phyloP scores from a whole-genome alignment of 2,329 filamentous ascomycete genomes.

The Fusarium acutatum region DNA sequence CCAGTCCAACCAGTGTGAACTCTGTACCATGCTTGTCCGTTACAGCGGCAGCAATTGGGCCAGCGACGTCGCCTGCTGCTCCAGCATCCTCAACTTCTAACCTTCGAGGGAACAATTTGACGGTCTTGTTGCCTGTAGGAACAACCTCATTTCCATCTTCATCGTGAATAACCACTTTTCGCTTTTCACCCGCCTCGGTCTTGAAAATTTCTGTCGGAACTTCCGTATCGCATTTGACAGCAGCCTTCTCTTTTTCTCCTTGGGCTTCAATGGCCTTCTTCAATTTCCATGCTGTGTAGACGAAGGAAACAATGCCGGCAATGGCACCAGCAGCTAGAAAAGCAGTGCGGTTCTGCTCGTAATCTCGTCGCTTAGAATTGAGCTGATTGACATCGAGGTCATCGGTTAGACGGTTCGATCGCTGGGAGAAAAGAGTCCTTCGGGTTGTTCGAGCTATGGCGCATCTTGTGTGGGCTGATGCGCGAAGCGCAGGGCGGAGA shows the following conservation, averaged over 20 bases:
- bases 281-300: slow-evolving; percentile 63
- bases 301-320: slow-evolving; percentile 59
- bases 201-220: slow-evolving; percentile 57
- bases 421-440: slow-evolving; percentile 44
- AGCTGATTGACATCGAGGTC: slow-evolving; percentile 61
- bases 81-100: slow-evolving; percentile 66
- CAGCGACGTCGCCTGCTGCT: slow-evolving; percentile 33
- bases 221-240: slow-evolving; percentile 53
- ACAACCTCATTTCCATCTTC: slow-evolving; percentile 78
- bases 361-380: slow-evolving; percentile 56
- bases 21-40: slow-evolving; percentile 62
- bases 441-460: slow-evolving; percentile 30
- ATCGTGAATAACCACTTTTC: slow-evolving; percentile 70
- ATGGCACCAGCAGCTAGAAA: slow-evolving; percentile 62
- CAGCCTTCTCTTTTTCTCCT: slow-evolving; percentile 48
- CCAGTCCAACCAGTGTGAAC: slow-evolving; percentile 88
- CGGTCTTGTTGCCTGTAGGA: slow-evolving; percentile 80
- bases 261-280: slow-evolving; percentile 51
- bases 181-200: slow-evolving; percentile 58
- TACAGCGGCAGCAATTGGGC: slow-evolving; percentile 51
- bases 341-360: slow-evolving; percentile 59
- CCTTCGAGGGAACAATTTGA: slow-evolving; percentile 80
- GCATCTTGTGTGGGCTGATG: slow-evolving; percentile 36
- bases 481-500: slow-evolving; percentile 43
- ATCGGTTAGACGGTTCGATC: slow-evolving; percentile 52